Base-by-base conservation (phyloP, 2,329 filamentous ascomycete species). In the Elsinoe batatas region DNA sequence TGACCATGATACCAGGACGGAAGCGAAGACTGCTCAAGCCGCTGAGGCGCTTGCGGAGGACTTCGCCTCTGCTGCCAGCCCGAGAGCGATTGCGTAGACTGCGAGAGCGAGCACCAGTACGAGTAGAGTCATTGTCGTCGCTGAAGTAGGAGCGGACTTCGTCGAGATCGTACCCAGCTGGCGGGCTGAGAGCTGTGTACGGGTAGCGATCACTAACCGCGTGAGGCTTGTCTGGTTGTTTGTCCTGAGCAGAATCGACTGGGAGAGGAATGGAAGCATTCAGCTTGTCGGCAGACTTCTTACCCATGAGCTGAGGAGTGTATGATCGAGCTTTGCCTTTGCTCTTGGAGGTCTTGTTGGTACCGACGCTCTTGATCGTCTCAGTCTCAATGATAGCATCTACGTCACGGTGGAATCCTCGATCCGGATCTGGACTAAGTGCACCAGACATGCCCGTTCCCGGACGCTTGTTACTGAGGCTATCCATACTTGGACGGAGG, bases 161-260 rank as follows among this genome's bases (percentile, higher is more conserved):
- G 54, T 71, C 69, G 18, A 74, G 62, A 53, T 71, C 68, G 56
- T 69, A 62, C 56, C 64, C 64, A 32, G 67, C 64, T 10, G 75
- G 74, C 42, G 74, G 71, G 15, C 68, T 71, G 32, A 76, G 64
- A 46, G 69, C 70, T 53, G 72, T 73, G 8, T 72, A 75, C 22
- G 75, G 75, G 61, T 77, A 77, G 22, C 75, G 72, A 57, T 77
- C 75, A 38, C 75, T 42, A 32, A 58, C 42, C 15, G 58, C 18
- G 7, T 54, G 35, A 3, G 57, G 44, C 11, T 36, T 35, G 17
- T 10, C 7, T 37, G 47, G 11, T 44, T 38, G 13, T 10, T 33
- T 35, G 30, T 35, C 32, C 26, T 35, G 20, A 15, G 7, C 15
- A 15, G 12, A 12, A n/a, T 51, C 15, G 32, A 37, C 12, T 11